Conservation (phyloP, 495 filamentous ascomycete species). For the Cercophora sp. region DNA sequence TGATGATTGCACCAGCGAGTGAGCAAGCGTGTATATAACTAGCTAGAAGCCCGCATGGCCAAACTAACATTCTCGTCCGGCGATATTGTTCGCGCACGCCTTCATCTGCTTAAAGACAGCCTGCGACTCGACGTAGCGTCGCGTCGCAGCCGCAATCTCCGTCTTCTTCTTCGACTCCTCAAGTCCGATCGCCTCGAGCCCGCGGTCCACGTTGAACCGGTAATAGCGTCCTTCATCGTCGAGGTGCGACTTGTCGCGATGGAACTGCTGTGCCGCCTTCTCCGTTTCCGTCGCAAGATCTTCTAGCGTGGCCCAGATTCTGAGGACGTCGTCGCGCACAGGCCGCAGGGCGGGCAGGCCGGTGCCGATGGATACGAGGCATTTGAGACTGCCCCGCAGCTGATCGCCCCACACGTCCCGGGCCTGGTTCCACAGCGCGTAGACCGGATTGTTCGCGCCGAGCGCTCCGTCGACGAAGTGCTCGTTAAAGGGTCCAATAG, state of each 20-base stretch:
- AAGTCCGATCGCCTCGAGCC: constrained; percentile 40
- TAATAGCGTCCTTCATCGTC: constrained; percentile 35
- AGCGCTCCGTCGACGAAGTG: constrained; percentile 40
- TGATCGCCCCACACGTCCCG: constrained; percentile 33
- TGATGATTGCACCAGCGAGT: constrained; percentile 5
- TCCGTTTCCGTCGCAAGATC: constrained; percentile 40
- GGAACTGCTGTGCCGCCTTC: constrained; percentile 36
- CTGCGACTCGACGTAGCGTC: constrained; percentile 34
- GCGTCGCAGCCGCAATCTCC: constrained; percentile 38
- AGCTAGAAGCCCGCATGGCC: constrained; percentile 5
- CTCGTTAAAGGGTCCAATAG: constrained; percentile 31
- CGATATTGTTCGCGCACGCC: constrained; percentile 4
- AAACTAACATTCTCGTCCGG: constrained; percentile 4
- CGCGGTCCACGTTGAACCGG: constrained; percentile 45
- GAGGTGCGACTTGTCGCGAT: constrained; percentile 33
- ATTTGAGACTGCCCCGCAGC: constrained; percentile 34
- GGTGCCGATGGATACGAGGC: constrained; percentile 47
- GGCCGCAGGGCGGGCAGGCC: constrained; percentile 34
- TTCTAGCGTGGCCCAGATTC: constrained; percentile 26
- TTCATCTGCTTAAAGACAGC: constrained; percentile 18
- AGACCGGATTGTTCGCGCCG: constrained; percentile 46
- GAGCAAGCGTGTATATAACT: constrained; percentile 8
- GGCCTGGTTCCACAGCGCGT: constrained; percentile 45
- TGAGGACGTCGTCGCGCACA: constrained; percentile 24
- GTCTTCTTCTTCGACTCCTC: constrained; percentile 37